A percentile compares a stretch with the other conserved stretches of the same genome.
phyloP scores from a whole-genome alignment of 441 rosid species.

The Gossypium trilobum region DNA sequence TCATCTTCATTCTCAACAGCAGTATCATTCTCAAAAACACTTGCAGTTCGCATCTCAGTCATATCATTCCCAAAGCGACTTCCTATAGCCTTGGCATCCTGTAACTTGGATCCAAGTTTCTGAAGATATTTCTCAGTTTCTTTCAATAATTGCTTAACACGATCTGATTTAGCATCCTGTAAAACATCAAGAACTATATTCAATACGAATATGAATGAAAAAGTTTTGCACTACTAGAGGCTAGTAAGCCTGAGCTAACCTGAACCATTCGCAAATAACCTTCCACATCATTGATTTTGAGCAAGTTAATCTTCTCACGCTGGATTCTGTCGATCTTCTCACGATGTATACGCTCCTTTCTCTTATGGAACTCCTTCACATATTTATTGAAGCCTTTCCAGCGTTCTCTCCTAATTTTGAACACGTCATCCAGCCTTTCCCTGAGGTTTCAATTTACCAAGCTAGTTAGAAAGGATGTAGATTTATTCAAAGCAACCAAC shows the following conservation, averaged over 20 bases:
- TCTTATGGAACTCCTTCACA: conserved; percentile 85
- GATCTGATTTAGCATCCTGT: conserved; percentile 93
- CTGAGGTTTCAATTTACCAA: conserved; percentile 34
- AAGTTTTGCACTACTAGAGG: conserved; percentile 12
- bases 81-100: conserved; percentile 55
- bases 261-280: conserved; percentile 96
- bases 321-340: conserved; percentile 93
- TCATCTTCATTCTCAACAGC: conserved; percentile 74
- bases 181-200: conserved; percentile 14
- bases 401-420: conserved; percentile 78
- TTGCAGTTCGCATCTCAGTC: conserved; percentile 43
- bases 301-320: conserved; percentile 86
- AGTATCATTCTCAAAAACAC: conserved; percentile 49
- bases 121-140: conserved; percentile 93
- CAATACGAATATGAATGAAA: conserved; percentile 13
- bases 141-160: conserved; percentile 80
- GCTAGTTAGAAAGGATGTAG: conserved; percentile 15
- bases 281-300: conserved; percentile 94
- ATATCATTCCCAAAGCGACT: conserved; percentile 53
- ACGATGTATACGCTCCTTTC: conserved; percentile 83
- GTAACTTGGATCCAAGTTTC: conserved; percentile 80
- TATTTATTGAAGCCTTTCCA: conserved; percentile 79
- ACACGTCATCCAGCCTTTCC: conserved; percentile 79
- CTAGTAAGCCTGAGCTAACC: conserved; percentile 39
- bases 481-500: conserved; percentile 11